Conservation (phyloP, 352 stramenopile genomes). For the Phytophthora pistaciae region DNA sequence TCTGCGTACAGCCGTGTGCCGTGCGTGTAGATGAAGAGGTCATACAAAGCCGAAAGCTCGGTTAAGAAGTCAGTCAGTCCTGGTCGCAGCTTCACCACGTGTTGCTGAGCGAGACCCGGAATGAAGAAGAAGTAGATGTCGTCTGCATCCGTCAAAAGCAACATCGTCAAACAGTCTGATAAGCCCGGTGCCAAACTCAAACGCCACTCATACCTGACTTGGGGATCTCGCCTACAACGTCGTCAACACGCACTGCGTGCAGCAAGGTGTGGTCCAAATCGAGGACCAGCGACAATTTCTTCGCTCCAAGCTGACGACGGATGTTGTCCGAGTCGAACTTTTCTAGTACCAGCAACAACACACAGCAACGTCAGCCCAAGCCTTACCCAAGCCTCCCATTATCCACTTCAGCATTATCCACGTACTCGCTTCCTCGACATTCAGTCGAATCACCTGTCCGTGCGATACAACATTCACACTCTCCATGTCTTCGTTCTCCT, state of each 20-base stretch:
- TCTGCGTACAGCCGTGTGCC: slow-evolving; percentile 95
- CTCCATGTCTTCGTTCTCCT: slow-evolving; percentile 72
- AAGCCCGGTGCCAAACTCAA: no score
- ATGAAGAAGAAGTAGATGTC: slow-evolving; percentile 85
- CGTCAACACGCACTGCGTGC: slow-evolving; percentile 90
- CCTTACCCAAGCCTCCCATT: slow-evolving; percentile 46
- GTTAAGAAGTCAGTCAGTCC: slow-evolving; percentile 91
- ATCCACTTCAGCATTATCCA: slow-evolving; percentile 32
- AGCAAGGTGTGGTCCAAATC: slow-evolving; percentile 98
- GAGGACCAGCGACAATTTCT: slow-evolving; percentile 96
- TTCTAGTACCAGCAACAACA: slow-evolving; percentile 47
- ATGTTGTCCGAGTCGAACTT: slow-evolving; percentile 90
- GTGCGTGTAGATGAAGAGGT: slow-evolving; percentile 97
- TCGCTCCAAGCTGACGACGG: slow-evolving; percentile 83
- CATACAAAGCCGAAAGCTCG: slow-evolving; percentile 85
- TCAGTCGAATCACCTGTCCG: slow-evolving; percentile 93
- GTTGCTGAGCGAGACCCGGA: slow-evolving; percentile 75
- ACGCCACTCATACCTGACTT: slow-evolving; percentile 52
- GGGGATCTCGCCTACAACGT: slow-evolving; percentile 67
- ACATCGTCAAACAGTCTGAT: slow-evolving; percentile 16
- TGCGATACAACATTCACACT: slow-evolving; percentile 87
- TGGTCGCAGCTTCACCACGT: slow-evolving; percentile 95
- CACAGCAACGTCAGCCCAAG: slow-evolving; percentile 7
- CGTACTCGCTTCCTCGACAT: slow-evolving; percentile 97
- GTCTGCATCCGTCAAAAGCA: slow-evolving; percentile 43